Evolutionary conservation across 164 flowering plant species (phyloP).

Genomic region (Euptelea pleiosperma): DNA sequence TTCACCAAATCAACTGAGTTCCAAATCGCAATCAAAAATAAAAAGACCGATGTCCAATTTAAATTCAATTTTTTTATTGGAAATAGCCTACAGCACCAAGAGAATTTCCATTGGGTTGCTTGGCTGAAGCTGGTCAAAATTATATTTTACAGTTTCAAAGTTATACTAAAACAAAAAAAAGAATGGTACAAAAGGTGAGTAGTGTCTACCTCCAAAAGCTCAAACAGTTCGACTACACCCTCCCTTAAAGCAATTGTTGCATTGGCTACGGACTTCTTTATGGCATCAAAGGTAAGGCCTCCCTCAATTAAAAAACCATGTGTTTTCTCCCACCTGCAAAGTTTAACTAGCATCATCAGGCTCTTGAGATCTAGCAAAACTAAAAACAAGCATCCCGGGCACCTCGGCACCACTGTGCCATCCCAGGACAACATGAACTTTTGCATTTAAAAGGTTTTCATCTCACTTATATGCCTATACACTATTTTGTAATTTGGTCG

Average conservation of each 20-base stretch:
- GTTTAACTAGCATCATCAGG: conserved; percentile 9
- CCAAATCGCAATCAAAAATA: no score
- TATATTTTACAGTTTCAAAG: neutral
- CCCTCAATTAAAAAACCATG: conserved; percentile 90
- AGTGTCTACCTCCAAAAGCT: conserved; percentile 66
- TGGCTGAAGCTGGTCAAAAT: neutral
- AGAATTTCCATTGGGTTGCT: no score
- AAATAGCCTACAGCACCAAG: no score
- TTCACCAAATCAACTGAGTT: no score
- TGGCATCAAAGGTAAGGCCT: conserved; percentile 75
- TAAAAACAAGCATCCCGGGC: neutral
- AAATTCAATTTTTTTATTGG: no score
- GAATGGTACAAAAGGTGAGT: neutral
- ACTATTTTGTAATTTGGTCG: neutral
- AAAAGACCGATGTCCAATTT: no score
- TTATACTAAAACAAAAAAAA: neutral
- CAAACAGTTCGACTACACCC: conserved; percentile 81
- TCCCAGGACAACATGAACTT: neutral
- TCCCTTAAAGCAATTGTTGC: conserved; percentile 80
- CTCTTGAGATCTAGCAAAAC: neutral
- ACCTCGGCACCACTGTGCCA: no score
- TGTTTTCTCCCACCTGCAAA: conserved; percentile 86
- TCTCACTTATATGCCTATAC: neutral
- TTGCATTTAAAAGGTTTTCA: conserved; percentile 1
- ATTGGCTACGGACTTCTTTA: conserved; percentile 65